These are phyloP conservation scores for Kodamaea arcana DNA, from an alignment of 1,139 yeast genomes.

Conservation along the genomic window DNA sequence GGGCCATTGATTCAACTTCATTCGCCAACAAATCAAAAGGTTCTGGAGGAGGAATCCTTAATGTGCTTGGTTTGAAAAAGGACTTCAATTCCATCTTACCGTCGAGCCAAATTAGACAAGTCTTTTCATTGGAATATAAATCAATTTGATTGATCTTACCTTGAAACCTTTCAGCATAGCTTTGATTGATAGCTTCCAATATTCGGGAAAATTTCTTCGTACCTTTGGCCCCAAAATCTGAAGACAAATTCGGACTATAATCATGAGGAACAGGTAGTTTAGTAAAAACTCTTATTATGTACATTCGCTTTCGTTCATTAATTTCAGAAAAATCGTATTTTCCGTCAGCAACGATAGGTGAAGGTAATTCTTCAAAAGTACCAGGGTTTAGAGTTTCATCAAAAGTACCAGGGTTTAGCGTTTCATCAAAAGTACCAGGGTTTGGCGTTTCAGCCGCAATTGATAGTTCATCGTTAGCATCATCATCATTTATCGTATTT, in stretches of 20 bases:
- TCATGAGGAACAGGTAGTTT: constrained; percentile 21
- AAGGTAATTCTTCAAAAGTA: background rate
- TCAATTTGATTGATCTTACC: background rate
- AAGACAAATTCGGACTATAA: constrained; percentile 10
- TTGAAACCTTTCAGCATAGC: constrained; percentile 4
- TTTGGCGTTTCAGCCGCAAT: background rate
- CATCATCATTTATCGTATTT: background rate
- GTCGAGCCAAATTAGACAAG: constrained; percentile 38
- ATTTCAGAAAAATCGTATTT: constrained; percentile 21
- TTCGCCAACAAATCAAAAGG: constrained; percentile 14
- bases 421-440: background rate
- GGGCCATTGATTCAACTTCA: constrained; percentile 14
- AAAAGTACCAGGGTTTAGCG: background rate
- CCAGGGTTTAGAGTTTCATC: background rate
- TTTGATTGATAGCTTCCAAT: constrained; percentile 8
- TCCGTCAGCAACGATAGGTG: constrained; percentile 1
- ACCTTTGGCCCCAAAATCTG: constrained; percentile 32
- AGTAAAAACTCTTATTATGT: constrained; percentile 27
- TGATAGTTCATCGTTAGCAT: background rate
- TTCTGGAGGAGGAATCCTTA: constrained; percentile 31
- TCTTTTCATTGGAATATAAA: constrained; percentile 10
- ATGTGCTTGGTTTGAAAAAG: constrained; percentile 40
- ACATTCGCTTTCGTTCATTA: constrained; percentile 29
- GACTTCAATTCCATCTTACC: constrained; percentile 38
- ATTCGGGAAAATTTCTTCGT: constrained; percentile 23